Evolutionary conservation across 1,284 basidiomycete species (phyloP).

Genomic region (Trametes pubescens): DNA sequence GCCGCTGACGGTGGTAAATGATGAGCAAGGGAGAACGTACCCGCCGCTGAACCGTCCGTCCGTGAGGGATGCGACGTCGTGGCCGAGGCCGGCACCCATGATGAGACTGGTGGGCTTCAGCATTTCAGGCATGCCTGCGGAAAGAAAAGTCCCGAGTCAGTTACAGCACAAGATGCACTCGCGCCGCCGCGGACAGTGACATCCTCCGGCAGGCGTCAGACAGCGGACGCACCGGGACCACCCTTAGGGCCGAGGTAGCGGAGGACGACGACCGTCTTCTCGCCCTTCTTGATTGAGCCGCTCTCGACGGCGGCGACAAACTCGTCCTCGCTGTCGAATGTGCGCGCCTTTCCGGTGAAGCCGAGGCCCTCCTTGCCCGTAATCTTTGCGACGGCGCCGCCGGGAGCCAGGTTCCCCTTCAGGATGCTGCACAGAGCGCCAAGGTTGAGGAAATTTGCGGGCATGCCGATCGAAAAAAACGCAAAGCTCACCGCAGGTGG

Average conservation of each 20-base stretch:
- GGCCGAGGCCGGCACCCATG: conserved; percentile 93
- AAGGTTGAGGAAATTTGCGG: conserved; percentile 14
- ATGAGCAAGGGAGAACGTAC: conserved; percentile 51
- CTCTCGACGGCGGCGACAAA: conserved; percentile 84
- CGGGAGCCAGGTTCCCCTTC: conserved; percentile 90
- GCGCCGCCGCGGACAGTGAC: background rate
- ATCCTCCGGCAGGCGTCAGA: background rate
- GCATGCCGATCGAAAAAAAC: background rate
- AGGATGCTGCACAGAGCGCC: conserved; percentile 61
- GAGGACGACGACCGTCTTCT: conserved; percentile 91
- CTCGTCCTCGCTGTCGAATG: conserved; percentile 86
- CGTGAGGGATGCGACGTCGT: conserved; percentile 91
- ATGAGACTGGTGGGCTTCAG: conserved; percentile 90
- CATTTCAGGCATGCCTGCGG: conserved; percentile 92
- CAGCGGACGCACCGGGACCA: conserved; percentile 71
- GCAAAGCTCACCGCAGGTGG: conserved; percentile 74
- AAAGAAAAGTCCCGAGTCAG: conserved; percentile 8
- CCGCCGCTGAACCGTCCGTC: conserved; percentile 96
- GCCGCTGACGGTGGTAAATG: background rate
- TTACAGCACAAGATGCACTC: background rate
- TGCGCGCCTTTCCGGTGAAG: conserved; percentile 85
- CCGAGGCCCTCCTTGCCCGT: conserved; percentile 91
- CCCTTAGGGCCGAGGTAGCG: conserved; percentile 91
- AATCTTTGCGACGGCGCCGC: conserved; percentile 93
- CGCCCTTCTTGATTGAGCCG: conserved; percentile 83